Percentiles rank a stretch among this genome's conserved stretches.
phyloP scores from a whole-genome alignment of 2,329 filamentous ascomycete species.

The Hymenoscyphus fructigenus region DNA sequence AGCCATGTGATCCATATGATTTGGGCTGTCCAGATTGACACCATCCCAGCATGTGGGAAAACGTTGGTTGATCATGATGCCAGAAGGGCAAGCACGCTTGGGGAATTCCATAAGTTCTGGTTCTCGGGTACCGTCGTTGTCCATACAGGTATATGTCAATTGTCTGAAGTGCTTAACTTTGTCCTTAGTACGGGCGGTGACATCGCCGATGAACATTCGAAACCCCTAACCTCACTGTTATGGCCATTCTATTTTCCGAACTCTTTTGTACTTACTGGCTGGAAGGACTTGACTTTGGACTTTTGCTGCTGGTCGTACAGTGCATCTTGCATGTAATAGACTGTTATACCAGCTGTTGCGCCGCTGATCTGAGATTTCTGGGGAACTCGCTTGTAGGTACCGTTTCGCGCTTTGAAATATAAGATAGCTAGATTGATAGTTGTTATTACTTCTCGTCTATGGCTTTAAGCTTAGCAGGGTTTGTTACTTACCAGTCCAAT shows the following conservation, averaged over 20 bases:
- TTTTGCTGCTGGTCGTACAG: constrained; percentile 32
- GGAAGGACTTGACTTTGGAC: constrained; percentile 44
- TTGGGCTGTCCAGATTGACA: constrained; percentile 13
- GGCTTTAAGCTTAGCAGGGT: too few relatives aligned
- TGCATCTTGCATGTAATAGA: constrained; percentile 39
- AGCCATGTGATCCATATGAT: constrained; percentile 25
- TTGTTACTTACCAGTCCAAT: constrained; percentile 29
- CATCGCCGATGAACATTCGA: constrained; percentile 46
- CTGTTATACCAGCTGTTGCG: constrained; percentile 39
- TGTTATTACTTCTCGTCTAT: background rate
- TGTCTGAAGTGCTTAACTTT: constrained; percentile 42
- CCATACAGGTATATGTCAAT: constrained; percentile 45
- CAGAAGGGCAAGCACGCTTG: constrained; percentile 29
- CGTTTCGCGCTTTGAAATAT: constrained; percentile 35
- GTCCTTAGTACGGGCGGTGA: constrained; percentile 38
- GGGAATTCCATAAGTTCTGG: constrained; percentile 43
- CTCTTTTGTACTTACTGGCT: constrained; percentile 29
- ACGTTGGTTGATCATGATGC: constrained; percentile 37
- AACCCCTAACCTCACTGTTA: constrained; percentile 36
- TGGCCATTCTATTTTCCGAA: background rate
- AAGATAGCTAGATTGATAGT: constrained; percentile 23
- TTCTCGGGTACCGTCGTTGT: constrained; percentile 40
- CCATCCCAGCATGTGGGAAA: constrained; percentile 29
- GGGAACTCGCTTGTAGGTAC: constrained; percentile 35
- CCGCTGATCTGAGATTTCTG: constrained; percentile 29